Evolutionary conservation across 306 rosid species (phyloP).

Genomic region (Ormosia semicastrata): DNA sequence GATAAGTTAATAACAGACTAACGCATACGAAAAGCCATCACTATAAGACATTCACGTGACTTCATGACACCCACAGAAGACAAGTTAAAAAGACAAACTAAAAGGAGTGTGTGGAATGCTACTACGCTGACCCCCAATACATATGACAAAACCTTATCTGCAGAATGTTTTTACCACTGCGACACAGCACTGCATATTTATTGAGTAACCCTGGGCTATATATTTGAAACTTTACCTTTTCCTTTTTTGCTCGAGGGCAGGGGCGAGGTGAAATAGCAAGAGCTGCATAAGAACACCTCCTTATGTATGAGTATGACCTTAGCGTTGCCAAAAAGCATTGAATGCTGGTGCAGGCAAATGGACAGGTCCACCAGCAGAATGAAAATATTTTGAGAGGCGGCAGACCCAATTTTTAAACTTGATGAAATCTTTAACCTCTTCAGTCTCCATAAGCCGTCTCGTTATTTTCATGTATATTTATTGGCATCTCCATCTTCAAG

Average conservation of each 20-base stretch:
- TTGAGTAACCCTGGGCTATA: not conserved
- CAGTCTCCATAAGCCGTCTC: not conserved
- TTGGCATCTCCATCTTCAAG: not conserved
- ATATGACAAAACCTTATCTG: conserved; percentile 76
- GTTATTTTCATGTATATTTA: not conserved
- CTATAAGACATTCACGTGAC: conserved; percentile 79
- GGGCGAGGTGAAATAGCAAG: not conserved
- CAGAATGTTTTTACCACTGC: conserved; percentile 23
- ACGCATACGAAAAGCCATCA: not conserved
- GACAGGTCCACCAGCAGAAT: conserved; percentile 32
- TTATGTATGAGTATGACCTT: not conserved
- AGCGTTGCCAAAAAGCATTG: conserved; percentile 47
- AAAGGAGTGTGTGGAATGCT: conserved; percentile 66
- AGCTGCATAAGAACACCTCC: not conserved
- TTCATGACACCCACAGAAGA: conserved; percentile 42
- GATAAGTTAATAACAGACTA: not conserved
- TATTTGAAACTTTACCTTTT: not conserved
- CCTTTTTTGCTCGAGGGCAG: not conserved
- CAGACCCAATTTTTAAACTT: not conserved
- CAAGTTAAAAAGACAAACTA: conserved; percentile 53
- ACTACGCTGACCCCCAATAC: conserved; percentile 72
- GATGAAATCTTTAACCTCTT: not conserved
- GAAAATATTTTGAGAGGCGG: not conserved
- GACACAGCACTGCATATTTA: not conserved
- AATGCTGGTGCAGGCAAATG: conserved; percentile 45